phyloP scores from a whole-genome alignment of 2,329 filamentous ascomycete genomes.

The Graphilbum fragrans region DNA sequence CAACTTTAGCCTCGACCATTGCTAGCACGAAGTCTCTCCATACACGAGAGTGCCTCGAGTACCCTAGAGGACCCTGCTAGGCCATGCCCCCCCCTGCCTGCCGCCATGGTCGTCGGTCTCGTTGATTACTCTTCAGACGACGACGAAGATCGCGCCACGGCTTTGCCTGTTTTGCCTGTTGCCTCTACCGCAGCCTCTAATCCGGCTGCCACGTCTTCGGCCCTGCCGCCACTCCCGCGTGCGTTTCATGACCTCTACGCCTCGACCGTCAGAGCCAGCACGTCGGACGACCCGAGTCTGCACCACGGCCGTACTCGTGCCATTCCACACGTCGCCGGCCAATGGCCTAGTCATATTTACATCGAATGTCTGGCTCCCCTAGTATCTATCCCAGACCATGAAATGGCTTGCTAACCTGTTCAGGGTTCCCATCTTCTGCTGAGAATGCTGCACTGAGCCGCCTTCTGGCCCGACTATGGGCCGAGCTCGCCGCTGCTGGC shows the following conservation, averaged over 20 bases:
- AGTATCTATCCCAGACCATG: background rate
- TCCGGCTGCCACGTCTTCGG: constrained; percentile 7
- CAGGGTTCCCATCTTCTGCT: constrained; percentile 40
- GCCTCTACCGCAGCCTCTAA: background rate
- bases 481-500: constrained; percentile 11
- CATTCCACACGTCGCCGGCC: constrained; percentile 73
- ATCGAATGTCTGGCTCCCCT: constrained; percentile 62
- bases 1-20: too few species aligned
- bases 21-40: too few species aligned
- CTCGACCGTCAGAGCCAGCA: constrained; percentile 63
- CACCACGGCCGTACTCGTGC: constrained; percentile 77
- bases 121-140: constrained; percentile 27
- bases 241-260: constrained; percentile 86
- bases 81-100: too few species aligned
- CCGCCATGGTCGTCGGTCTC: constrained; percentile 9
- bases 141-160: constrained; percentile 5
- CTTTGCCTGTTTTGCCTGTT: too few species aligned
- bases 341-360: constrained; percentile 90
- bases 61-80: too few species aligned
- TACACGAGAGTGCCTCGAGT: too few species aligned
- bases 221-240: constrained; percentile 62
- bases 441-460: constrained; percentile 34
- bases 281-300: constrained; percentile 68
- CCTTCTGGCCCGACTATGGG: constrained; percentile 26
- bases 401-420: background rate